Conservation (phyloP, 768 basidiomycete species). For the Gloeopeniophorella convolvens region DNA sequence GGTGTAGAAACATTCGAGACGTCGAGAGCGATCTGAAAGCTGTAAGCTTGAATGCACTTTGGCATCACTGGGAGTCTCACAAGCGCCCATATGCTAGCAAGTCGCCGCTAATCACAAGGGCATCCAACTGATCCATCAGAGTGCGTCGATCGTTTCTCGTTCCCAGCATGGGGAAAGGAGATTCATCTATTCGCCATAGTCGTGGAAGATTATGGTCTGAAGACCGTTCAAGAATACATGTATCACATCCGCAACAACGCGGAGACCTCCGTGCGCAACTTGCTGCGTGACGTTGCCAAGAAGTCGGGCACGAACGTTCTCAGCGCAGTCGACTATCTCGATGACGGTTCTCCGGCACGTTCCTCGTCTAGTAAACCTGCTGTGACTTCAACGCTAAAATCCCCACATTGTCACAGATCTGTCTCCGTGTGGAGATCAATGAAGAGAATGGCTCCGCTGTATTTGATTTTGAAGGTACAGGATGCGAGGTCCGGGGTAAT, state of each 20-base stretch:
- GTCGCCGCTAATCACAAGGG: constrained; percentile 93
- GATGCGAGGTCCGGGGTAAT: constrained; percentile 78
- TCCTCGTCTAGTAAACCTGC: neutral
- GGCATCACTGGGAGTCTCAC: neutral
- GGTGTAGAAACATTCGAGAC: constrained; percentile 79
- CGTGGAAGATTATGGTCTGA: constrained; percentile 78
- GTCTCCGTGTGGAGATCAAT: constrained; percentile 72
- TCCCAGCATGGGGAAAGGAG: constrained; percentile 10
- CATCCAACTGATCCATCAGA: constrained; percentile 73
- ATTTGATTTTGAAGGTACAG: constrained; percentile 82
- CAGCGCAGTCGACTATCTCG: constrained; percentile 74
- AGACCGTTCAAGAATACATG: constrained; percentile 92
- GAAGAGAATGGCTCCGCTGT: constrained; percentile 66
- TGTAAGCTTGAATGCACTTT: constrained; percentile 36
- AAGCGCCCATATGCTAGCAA: constrained; percentile 48
- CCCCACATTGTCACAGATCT: constrained; percentile 44
- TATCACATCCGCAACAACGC: constrained; percentile 85
- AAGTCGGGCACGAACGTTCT: constrained; percentile 60
- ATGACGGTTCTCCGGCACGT: constrained; percentile 78
- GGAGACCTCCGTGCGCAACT: constrained; percentile 76
- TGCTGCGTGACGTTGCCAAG: constrained; percentile 69
- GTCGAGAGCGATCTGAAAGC: constrained; percentile 92
- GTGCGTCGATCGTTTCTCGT: constrained; percentile 34
- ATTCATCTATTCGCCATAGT: constrained; percentile 36
- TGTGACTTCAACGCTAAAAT: neutral